A percentile compares a stretch with the other conserved stretches of the same genome.
Evolutionary conservation across 2,329 filamentous ascomycete species (phyloP).

Genomic region (Arachnomyces sp.): DNA sequence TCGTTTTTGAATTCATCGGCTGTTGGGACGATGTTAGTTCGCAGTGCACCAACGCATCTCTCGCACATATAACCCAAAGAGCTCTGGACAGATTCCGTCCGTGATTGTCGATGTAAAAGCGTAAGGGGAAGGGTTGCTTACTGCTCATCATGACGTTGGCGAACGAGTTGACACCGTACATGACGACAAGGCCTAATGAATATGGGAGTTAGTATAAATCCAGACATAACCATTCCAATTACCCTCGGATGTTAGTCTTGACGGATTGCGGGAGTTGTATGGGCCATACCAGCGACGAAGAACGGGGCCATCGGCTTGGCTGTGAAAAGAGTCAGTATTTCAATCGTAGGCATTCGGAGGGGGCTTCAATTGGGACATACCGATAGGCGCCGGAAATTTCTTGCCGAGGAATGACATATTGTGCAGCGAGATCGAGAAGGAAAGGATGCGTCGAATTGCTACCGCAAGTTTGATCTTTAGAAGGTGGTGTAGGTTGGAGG

Average conservation of each 20-base stretch:
- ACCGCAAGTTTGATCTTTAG: too few relatives aligned
- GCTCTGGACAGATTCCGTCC: too few relatives aligned
- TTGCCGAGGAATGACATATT: constrained; percentile 75
- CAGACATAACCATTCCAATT: constrained; percentile 2
- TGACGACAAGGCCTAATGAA: constrained; percentile 65
- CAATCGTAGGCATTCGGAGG: constrained; percentile 12
- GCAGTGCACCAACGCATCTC: too few relatives aligned
- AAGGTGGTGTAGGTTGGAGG: too few relatives aligned
- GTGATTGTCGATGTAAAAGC: constrained; percentile 13
- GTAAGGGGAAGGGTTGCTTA: constrained; percentile 45
- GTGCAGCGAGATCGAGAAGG: constrained; percentile 31
- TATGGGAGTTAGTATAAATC: constrained; percentile 19
- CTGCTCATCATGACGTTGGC: constrained; percentile 70
- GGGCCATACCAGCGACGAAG: constrained; percentile 78
- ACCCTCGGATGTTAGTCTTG: constrained; percentile 2
- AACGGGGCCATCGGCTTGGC: constrained; percentile 89
- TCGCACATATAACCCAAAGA: neutral
- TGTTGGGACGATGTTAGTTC: constrained; percentile 30
- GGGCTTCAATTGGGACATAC: constrained; percentile 47
- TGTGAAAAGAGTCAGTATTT: constrained; percentile 40
- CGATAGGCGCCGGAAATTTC: constrained; percentile 72
- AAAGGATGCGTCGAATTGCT: constrained; percentile 11
- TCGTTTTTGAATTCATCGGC: constrained; percentile 97
- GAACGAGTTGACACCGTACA: constrained; percentile 84
- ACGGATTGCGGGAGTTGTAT: constrained; percentile 1